These are phyloP conservation scores for Ilex asprella DNA, from an alignment of 257 asterid species.

Conservation along the genomic window DNA sequence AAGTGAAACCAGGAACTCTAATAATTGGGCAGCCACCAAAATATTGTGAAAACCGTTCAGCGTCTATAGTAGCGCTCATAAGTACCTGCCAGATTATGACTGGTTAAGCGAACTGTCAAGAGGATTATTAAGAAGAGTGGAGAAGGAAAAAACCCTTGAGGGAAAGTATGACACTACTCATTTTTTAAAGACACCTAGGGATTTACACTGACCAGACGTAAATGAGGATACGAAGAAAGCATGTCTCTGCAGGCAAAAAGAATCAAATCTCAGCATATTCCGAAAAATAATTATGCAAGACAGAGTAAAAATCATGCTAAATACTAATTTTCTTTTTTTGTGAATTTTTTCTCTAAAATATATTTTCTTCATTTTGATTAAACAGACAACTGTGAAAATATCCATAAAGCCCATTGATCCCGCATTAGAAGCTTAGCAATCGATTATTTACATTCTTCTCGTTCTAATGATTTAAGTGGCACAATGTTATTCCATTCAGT, in stretches of 20 bases:
- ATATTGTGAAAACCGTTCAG: slow-evolving; percentile 78
- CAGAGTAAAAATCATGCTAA: no score
- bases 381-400: no score
- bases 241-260: slow-evolving; percentile 57
- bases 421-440: no score
- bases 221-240: slow-evolving; percentile 77
- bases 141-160: neutral
- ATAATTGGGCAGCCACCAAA: slow-evolving; percentile 87
- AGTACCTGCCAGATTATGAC: slow-evolving; percentile 49
- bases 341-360: no score
- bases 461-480: no score
- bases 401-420: no score
- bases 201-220: slow-evolving; percentile 65
- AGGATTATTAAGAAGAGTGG: neutral
- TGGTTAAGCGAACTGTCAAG: slow-evolving; percentile 15
- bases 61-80: slow-evolving; percentile 97
- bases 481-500: neutral
- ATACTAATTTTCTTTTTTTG: no score
- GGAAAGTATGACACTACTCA: neutral
- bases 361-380: no score
- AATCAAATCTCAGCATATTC: slow-evolving; percentile 17
- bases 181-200: slow-evolving; percentile 10
- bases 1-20: slow-evolving; percentile 87
- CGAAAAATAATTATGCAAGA: no score
- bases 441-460: no score